Base-by-base conservation (phyloP, 495 filamentous ascomycete genomes). In the Rhizodiscina lignyota region DNA sequence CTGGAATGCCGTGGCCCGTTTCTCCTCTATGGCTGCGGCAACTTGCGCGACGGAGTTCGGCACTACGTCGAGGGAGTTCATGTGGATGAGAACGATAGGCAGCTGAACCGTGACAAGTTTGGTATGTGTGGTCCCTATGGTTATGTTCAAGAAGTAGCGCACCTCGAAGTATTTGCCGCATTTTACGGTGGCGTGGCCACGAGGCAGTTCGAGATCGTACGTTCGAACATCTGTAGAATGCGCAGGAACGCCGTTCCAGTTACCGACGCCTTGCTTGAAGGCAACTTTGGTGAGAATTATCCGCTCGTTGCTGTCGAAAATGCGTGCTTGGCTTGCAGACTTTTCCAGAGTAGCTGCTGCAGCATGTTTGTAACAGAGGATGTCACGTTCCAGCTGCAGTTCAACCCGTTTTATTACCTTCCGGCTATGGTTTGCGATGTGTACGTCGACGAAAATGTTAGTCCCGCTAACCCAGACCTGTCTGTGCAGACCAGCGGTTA, bases 11-110 rank as follows among this genome's bases (percentile, higher is more conserved):
- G 6, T 6, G 16, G 30, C 38, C 13, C 61, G 50, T 35, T 60
- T 64, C 35, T 62, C 61, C 37, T 67, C 63, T 34, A 72, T 66
- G n/a, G 68, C 60, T 4, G 60, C 58, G 16, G 68, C 60, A 5
- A 72, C 68, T 51, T 69, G 67, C 3, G 60, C 54, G 5, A 72
- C 53, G n/a, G 64, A 62, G 37, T 72, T 72, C 3, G 69, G 66
- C 18, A 68, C 60, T n/a, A 72, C 66, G 32, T 72, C 69, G 35
- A 71, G 61, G 18, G 69, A 68, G 46, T 70, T 71, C 53, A 69
- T 71, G 48, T 70, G 65, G 27, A 71, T 61, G 30, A 71, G 59
- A 1, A 62, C 66, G 32, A 71, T 58, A 11, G 67, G 65, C 15
- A 72, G 47, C 42, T 71, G 69, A 10, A 71, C 58, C 21, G 54